phyloP scores from a whole-genome alignment of 2,329 filamentous ascomycete genomes.

The Blastomyces parvus region DNA sequence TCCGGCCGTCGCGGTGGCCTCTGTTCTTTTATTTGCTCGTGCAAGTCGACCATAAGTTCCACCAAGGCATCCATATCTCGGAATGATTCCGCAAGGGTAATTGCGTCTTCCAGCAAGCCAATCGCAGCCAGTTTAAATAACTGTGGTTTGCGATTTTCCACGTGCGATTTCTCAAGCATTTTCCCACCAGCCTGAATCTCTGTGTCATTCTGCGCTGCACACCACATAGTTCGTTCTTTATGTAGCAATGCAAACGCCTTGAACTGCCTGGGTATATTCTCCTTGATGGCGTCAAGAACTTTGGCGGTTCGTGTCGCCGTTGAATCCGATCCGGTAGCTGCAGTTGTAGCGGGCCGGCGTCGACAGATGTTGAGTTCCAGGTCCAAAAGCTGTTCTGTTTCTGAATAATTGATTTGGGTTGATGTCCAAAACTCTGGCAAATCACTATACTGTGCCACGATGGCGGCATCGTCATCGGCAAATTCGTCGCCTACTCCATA shows the following conservation, averaged over 20 bases:
- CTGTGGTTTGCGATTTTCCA: slow-evolving; percentile 37
- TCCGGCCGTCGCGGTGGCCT: slow-evolving; percentile 14
- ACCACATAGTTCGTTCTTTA: slow-evolving; percentile 52
- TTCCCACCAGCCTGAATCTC: slow-evolving; percentile 42
- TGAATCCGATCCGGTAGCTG: slow-evolving; percentile 20
- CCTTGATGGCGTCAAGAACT: slow-evolving; percentile 36
- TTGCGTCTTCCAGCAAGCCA: slow-evolving; percentile 48
- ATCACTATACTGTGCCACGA: slow-evolving; percentile 54
- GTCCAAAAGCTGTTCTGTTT: slow-evolving; percentile 33
- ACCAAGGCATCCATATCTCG: slow-evolving; percentile 55
- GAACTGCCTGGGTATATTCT: slow-evolving; percentile 46
- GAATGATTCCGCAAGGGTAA: slow-evolving; percentile 54
- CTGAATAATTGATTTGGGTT: slow-evolving; percentile 33
- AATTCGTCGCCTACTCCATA: slow-evolving; percentile 66
- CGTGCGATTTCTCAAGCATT: slow-evolving; percentile 37
- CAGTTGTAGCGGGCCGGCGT: slow-evolving; percentile 26
- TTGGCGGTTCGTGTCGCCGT: slow-evolving; percentile 30
- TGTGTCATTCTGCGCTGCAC: slow-evolving; percentile 43
- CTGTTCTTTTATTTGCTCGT: slow-evolving; percentile 29
- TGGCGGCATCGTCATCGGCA: slow-evolving; percentile 55
- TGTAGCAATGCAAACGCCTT: slow-evolving; percentile 50
- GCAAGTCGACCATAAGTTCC: slow-evolving; percentile 36
- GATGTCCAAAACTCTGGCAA: slow-evolving; percentile 84
- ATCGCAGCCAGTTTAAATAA: slow-evolving; percentile 42
- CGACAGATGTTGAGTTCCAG: slow-evolving; percentile 34